Conservation (phyloP, 2,329 filamentous ascomycete species). For the Epichloe scottii region DNA sequence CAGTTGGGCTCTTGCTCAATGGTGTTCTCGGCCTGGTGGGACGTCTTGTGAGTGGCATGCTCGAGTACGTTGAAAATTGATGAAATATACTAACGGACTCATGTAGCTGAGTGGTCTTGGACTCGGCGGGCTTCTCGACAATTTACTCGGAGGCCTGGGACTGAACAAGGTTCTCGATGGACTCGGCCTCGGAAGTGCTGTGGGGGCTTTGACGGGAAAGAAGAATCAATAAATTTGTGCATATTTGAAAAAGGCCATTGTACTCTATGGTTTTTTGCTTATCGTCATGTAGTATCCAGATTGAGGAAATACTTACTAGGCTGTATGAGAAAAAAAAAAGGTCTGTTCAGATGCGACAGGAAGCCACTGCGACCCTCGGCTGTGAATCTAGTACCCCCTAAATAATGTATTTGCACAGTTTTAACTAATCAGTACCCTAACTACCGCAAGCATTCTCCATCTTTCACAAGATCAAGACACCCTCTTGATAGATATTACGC, state of each 20-base stretch:
- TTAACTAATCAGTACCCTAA: too few relatives aligned
- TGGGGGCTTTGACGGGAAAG: constrained; percentile 31
- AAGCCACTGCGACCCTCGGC: too few relatives aligned
- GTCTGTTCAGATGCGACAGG: too few relatives aligned
- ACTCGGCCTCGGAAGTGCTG: constrained; percentile 49
- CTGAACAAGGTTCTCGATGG: constrained; percentile 63
- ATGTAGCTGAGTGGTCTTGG: constrained; percentile 59
- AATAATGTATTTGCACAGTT: too few relatives aligned
- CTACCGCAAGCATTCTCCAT: too few relatives aligned
- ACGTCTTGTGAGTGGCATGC: constrained; percentile 40
- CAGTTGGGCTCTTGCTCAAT: constrained; percentile 68
- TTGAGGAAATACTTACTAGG: too few relatives aligned
- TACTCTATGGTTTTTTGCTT: too few relatives aligned
- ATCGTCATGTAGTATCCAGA: too few relatives aligned
- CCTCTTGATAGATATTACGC: too few relatives aligned
- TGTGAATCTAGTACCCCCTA: too few relatives aligned
- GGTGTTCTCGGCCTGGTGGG: constrained; percentile 81
- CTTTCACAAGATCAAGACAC: too few relatives aligned
- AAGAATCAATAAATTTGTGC: constrained; percentile 12
- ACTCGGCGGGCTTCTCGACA: constrained; percentile 68
- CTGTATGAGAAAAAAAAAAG: too few relatives aligned
- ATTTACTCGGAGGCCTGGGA: constrained; percentile 63
- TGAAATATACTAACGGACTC: background rate
- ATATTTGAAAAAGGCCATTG: background rate
- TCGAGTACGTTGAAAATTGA: background rate